Conservation (phyloP, 1,284 basidiomycete genomes). For the Irpex lacteus region DNA sequence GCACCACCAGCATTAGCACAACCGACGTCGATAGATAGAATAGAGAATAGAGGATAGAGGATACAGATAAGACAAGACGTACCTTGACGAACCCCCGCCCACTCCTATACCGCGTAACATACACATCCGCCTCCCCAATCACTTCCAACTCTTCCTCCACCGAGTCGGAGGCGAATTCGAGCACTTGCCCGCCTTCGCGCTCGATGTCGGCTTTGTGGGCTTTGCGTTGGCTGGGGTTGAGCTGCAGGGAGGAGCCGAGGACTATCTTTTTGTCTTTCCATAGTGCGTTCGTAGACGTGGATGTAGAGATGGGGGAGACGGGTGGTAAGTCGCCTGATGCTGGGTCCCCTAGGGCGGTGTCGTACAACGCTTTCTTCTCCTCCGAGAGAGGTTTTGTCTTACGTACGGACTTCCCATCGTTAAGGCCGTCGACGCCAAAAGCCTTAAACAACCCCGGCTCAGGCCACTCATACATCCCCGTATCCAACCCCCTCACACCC, state of each 20-base stretch:
- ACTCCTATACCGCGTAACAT: conserved; percentile 65
- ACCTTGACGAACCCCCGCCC: conserved; percentile 71
- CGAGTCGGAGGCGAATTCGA: conserved; percentile 34
- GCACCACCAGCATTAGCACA: too few relatives aligned
- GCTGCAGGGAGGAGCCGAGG: conserved; percentile 52
- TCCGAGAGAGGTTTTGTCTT: conserved; percentile 26
- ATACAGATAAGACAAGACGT: too few relatives aligned
- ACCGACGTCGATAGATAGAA: too few relatives aligned
- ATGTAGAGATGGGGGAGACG: neutral
- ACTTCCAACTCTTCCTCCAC: conserved; percentile 32
- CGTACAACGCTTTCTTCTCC: conserved; percentile 44
- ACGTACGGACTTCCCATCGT: conserved; percentile 18
- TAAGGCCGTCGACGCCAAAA: conserved; percentile 17
- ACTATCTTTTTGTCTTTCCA: conserved; percentile 58
- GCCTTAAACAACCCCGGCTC: conserved; percentile 49
- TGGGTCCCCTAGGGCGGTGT: conserved; percentile 29
- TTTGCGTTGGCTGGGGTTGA: conserved; percentile 44
- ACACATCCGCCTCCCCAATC: conserved; percentile 58
- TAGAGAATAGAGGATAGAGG: neutral
- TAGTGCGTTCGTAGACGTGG: conserved; percentile 24
- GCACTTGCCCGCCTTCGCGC: conserved; percentile 53
- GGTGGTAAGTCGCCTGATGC: neutral
- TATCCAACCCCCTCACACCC: conserved; percentile 52
- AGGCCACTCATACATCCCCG: conserved; percentile 72
- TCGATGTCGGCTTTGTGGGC: conserved; percentile 58